These are phyloP conservation scores for Emergomyces pasteurianus DNA, from an alignment of 2,329 filamentous ascomycete genomes.

Conservation along the genomic window DNA sequence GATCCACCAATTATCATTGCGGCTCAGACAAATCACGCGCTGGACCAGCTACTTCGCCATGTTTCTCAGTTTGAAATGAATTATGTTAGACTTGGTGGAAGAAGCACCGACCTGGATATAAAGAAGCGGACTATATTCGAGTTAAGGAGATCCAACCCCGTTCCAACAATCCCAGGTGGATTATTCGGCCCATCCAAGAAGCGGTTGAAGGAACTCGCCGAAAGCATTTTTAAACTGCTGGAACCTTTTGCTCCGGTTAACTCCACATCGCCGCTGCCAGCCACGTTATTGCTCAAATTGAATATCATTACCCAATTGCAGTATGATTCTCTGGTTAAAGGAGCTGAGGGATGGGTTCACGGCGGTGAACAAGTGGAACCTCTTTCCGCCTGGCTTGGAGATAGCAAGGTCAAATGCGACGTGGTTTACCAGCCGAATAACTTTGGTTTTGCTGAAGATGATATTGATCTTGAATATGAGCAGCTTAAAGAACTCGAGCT, in stretches of 20 bases:
- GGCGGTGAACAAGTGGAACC: slow-evolving; percentile 20
- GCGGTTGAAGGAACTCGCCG: slow-evolving; percentile 33
- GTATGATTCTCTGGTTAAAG: slow-evolving; percentile 45
- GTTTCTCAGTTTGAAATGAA: slow-evolving; percentile 50
- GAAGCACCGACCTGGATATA: slow-evolving; percentile 55
- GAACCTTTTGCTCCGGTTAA: slow-evolving; percentile 28
- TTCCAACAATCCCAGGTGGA: slow-evolving; percentile 29
- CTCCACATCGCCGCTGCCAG: slow-evolving; percentile 37
- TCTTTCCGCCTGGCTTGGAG: slow-evolving; percentile 47
- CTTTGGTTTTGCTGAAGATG: slow-evolving; percentile 45
- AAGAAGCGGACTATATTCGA: slow-evolving; percentile 55
- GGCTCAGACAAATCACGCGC: slow-evolving; percentile 81
- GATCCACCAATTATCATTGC: slow-evolving; percentile 65
- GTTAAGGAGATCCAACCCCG: slow-evolving; percentile 34
- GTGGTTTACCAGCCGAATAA: slow-evolving; percentile 36
- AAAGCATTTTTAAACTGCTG: slow-evolving; percentile 32
- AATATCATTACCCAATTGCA: slow-evolving; percentile 53
- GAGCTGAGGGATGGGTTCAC: slow-evolving; percentile 34
- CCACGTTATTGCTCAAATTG: slow-evolving; percentile 41
- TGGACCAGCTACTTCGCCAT: slow-evolving; percentile 66
- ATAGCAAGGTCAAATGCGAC: slow-evolving; percentile 36
- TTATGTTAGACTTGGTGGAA: slow-evolving; percentile 57
- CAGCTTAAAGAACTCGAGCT: slow-evolving; percentile 50
- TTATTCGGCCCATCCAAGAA: slow-evolving; percentile 27
- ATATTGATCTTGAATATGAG: slow-evolving; percentile 50